Evolutionary conservation across 371 early-diverging fungal genomes (phyloP), one percentile per base, ranked within the genome.

Genomic region (Dipsacomyces acuminosporus): DNA sequence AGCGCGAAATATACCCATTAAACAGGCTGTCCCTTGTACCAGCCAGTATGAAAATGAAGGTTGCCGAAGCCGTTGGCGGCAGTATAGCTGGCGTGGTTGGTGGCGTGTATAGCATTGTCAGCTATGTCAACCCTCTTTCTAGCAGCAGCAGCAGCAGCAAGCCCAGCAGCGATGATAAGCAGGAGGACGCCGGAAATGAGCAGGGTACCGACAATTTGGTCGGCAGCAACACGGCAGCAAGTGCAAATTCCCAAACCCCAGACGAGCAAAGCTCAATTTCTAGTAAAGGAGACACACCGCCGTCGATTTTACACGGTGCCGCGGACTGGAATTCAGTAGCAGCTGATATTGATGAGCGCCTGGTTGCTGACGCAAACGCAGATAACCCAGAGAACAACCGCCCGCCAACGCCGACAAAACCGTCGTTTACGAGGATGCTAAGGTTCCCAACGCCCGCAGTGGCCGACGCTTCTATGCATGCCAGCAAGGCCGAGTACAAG

Each of bases 381-480:
- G 63, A 67, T 55, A 67, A 67, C 36, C 69, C 69, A 18, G 69
- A 67, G 26, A 57, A 35, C 69, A 62, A 67, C 59, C 69, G 69
- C 13, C 69, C 69, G 48, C 69, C 69, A 1, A 67, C 69, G 24
- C 69, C 69, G 1, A 67, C 69, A 18, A 67, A 67, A 48, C 33
- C 48, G 17, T 49, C 54, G 47, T 58, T 67, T 24, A 40, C 63
- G 14, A 58, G 69, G 8, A 62, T 62, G 59, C 55, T 67, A 41
- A 58, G 69, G 20, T 51, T 67, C 11, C 63, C 63, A 2, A 25
- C 60, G 4, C 23, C 41, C n/a, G 26, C 43, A 26, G 59, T 48
- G 17, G 40, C 34, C 15, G 55, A 55, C 25, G 35, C 61, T 19
- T 42, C 50, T n/a, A 30, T 17, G 20, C 54, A 50, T 34, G 38